Evolutionary conservation across 2,329 filamentous ascomycete species (phyloP).

Genomic region (Pseudocercospora fuligena): DNA sequence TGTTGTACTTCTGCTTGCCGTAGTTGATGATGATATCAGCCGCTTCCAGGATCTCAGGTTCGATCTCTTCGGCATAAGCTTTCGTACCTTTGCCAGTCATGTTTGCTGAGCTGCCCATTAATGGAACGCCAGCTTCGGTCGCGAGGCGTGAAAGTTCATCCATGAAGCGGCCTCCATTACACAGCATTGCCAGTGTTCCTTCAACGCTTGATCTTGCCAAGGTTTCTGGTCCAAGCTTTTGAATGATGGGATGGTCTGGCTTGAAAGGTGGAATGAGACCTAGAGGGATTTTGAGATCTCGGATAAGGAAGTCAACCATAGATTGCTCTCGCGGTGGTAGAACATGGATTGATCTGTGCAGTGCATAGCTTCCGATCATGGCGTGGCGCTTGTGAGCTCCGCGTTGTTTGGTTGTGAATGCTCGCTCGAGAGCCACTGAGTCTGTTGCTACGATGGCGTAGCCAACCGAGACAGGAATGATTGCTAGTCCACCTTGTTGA

Average conservation of each 20-base stretch:
- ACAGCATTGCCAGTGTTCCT: conserved; percentile 12
- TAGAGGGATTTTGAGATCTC: conserved; percentile 9
- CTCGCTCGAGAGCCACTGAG: conserved; percentile 12
- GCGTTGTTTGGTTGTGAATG: conserved; percentile 13
- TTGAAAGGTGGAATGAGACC: conserved; percentile 13
- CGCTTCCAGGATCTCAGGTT: conserved; percentile 11
- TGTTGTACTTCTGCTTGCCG: conserved; percentile 11
- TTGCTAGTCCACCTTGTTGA: conserved; percentile 6
- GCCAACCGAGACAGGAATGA: conserved; percentile 10
- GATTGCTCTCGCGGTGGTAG: conserved; percentile 9
- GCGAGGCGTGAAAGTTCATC: conserved; percentile 12
- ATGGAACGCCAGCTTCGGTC: conserved; percentile 6
- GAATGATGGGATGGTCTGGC: conserved; percentile 10
- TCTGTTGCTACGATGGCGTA: conserved; percentile 13
- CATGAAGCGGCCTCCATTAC: conserved; percentile 14
- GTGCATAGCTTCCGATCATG: conserved; percentile 15
- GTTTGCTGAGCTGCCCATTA: conserved; percentile 15
- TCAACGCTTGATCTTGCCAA: conserved; percentile 6
- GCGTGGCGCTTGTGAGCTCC: conserved; percentile 14
- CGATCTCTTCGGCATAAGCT: conserved; percentile 13
- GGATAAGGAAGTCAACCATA: conserved; percentile 8
- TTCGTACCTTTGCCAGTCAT: conserved; percentile 17
- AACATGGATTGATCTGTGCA: conserved; percentile 14
- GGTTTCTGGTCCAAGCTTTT: conserved; percentile 4
- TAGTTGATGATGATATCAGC: conserved; percentile 17